Evolutionary conservation across 768 basidiomycete genomes (phyloP), one percentile per base, ranked within the genome.

Genomic region (Glaciozyma martinii): DNA sequence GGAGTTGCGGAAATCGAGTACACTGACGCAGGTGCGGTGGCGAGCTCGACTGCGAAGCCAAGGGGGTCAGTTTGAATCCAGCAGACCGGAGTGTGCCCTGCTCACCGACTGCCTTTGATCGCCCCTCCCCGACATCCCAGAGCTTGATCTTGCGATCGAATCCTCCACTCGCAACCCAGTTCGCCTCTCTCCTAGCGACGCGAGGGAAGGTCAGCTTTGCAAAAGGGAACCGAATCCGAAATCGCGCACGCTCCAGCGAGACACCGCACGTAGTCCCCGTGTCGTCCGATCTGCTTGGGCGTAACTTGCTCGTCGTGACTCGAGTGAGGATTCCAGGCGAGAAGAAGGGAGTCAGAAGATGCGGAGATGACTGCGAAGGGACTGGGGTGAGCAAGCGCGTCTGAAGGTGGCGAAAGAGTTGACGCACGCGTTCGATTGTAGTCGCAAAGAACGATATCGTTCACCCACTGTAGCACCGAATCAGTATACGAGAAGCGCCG

Each of bases 141-240:
- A 97, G 80, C 74, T 91, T 92, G 76, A 99, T 86, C 1, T 87
- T 89, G 12, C 90, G 82, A 78, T 99, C 95, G 71, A 98, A 90
- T 0, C 92, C 94, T 9, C 92, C 94, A 8, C 89, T 91, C 6
- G 90, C 89, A 52, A 94, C 81, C 89, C 90, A 94, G 58, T 84
- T 83, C 74, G 87, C 85, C 64, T 87, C 85, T 42, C 85, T 86
- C 73, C 88, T 89, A 70, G n/a, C 42, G 57, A 10, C 44, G n/a
- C 29, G 56, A 27, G 25, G 15, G 29, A 29, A 16, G 23, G 56
- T 19, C 46, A 32, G 23, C 32, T 44, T 6, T 18, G 8, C 23
- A 23, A n/a, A n/a, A n/a, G n/a, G n/a, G n/a, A n/a, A n/a, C n/a
- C n/a, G n/a, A n/a, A n/a, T n/a, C n/a, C n/a, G n/a, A n/a, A 47